A percentile compares a stretch with the other conserved stretches of the same genome.
Evolutionary conservation across 192 early-diverging fungal genomes (phyloP).

Genomic region (Mortierella claussenii): DNA sequence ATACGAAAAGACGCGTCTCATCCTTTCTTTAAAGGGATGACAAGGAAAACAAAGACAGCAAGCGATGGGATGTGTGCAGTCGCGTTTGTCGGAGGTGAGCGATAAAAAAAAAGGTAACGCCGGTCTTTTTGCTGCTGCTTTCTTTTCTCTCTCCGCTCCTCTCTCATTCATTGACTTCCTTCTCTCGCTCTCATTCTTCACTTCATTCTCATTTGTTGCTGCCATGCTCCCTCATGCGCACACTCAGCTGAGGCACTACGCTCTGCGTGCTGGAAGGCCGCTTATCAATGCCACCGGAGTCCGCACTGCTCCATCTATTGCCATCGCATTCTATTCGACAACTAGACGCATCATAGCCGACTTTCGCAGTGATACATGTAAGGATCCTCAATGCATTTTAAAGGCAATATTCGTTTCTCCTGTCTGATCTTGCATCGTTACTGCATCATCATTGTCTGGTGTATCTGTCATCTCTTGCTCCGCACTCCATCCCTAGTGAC

Average conservation of each 20-base stretch:
- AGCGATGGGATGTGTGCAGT: too few species aligned
- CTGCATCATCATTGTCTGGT: too few species aligned
- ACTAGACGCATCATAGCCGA: conserved; percentile 38
- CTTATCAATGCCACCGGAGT: too few species aligned
- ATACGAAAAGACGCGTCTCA: too few species aligned
- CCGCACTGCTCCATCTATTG: too few species aligned
- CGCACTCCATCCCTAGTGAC: conserved; percentile 35
- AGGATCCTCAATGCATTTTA: neutral
- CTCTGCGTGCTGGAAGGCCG: too few species aligned
- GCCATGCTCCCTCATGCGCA: neutral
- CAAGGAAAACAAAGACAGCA: too few species aligned
- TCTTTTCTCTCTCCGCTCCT: neutral
- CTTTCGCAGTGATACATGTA: conserved; percentile 64
- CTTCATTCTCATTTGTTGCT: neutral
- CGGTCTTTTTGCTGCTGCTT: neutral
- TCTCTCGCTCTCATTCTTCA: too few species aligned
- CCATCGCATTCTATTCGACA: too few species aligned
- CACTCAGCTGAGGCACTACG: neutral
- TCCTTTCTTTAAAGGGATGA: too few species aligned
- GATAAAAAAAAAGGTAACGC: too few species aligned
- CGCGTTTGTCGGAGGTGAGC: too few species aligned
- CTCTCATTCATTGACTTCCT: neutral
- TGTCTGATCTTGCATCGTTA: neutral
- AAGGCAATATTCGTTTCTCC: neutral
- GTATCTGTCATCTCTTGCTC: neutral